Base-by-base conservation (phyloP, 805 yeast genomes). In the Pichia phayaonensis region DNA sequence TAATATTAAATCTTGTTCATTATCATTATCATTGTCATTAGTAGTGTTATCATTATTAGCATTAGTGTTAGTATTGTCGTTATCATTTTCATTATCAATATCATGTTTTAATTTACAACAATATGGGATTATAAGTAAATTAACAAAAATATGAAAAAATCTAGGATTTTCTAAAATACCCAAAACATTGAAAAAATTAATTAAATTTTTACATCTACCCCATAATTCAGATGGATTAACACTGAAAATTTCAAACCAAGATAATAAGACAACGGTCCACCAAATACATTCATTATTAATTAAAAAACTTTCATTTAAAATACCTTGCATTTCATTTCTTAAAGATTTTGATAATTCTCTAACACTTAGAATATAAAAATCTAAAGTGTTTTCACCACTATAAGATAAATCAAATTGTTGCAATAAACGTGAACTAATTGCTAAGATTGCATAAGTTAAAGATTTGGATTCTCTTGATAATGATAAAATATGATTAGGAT, bases 191-290 rank as follows among this genome's bases (percentile, higher is more conserved):
- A 74, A 44, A 21, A 51, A 51, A 26, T 38, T 23, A 72, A 71
- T 11, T 71, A 75, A 52, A 63, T 70, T 20, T 70, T 59, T 51
- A 68, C 72, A 36, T 66, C 65, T 46, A 72, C 58, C 75, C 76
- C 70, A 51, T 65, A 60, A 45, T 59, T 62, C 12, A 72, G 69
- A 6, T 66, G 64, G 8, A 68, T 64, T 31, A 4, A 48, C 46
- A 27, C 72, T 65, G 66, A 75, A 65, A 60, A 73, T 61, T 54
- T 73, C 77, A 52, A 73, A 67, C 18, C 69, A 71, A 57, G 74
- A 67, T 8, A 75, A 59, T 31, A 74, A 53, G 2, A 73, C 68
- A 58, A 77, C 71, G 1, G 76, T 62, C 57, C 18, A 71, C 62
- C 15, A 65, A 61, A 20, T 51, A 15, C 47, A 50, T 44, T 47